A percentile compares a stretch with the other conserved stretches of the same genome.
phyloP scores from a whole-genome alignment of 176 grass and related monocot species.

The Calamus simplicifolius region DNA sequence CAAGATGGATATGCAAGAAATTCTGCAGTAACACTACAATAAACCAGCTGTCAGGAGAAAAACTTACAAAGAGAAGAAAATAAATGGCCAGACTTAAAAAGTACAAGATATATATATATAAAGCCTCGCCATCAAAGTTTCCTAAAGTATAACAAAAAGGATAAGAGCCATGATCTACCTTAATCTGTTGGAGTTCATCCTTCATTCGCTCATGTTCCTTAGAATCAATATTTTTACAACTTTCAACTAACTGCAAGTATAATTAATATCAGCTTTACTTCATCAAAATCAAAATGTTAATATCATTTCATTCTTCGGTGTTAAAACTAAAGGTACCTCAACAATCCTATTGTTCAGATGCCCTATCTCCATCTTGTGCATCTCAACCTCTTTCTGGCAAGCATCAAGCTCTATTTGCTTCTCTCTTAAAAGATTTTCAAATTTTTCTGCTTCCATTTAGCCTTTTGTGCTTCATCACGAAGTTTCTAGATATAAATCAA shows the following conservation, averaged over 20 bases:
- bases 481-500: constrained; percentile 38
- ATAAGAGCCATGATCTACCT: constrained; percentile 27
- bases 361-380: constrained; percentile 47
- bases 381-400: constrained; percentile 53
- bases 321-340: constrained; percentile 40
- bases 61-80: too few species aligned
- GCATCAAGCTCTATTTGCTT: constrained; percentile 56
- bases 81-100: too few species aligned
- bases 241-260: constrained; percentile 68
- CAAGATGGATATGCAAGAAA: too few species aligned
- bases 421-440: constrained; percentile 53
- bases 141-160: too few species aligned
- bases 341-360: constrained; percentile 64
- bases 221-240: constrained; percentile 61
- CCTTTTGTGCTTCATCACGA: constrained; percentile 70
- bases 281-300: too few species aligned
- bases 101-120: too few species aligned
- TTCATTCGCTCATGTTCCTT: constrained; percentile 66
- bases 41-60: too few species aligned
- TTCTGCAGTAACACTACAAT: too few species aligned
- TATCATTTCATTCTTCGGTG: background rate
- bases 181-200: constrained; percentile 64
- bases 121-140: too few species aligned
- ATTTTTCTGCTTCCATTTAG: constrained; percentile 67
- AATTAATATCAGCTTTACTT: background rate